Evolutionary conservation across 352 stramenopile species (phyloP).

Genomic region (Plasmopara halstedii): DNA sequence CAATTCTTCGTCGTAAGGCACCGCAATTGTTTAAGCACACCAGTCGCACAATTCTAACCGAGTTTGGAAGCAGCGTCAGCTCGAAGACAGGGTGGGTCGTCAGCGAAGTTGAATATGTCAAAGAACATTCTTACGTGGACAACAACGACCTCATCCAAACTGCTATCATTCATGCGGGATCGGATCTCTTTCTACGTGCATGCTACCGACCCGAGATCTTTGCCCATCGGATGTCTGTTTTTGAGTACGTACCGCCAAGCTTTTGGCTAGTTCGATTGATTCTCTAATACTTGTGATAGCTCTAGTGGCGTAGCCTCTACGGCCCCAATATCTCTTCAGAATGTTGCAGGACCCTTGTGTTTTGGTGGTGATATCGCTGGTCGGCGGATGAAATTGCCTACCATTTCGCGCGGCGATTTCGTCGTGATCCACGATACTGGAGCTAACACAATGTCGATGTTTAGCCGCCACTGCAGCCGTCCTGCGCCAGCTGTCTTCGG

Average conservation of each 20-base stretch:
- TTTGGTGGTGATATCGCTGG: slow-evolving; percentile 88
- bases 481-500: slow-evolving; percentile 74
- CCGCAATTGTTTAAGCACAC: slow-evolving; percentile 79
- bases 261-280: not conserved
- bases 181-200: slow-evolving; percentile 84
- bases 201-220: slow-evolving; percentile 82
- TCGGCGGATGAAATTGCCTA: slow-evolving; percentile 43
- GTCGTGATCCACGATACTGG: slow-evolving; percentile 84
- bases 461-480: slow-evolving; percentile 83
- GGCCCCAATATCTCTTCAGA: slow-evolving; percentile 38
- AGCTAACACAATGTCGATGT: slow-evolving; percentile 84
- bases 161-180: slow-evolving; percentile 85
- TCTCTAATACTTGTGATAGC: slow-evolving; percentile 19
- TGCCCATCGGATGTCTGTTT: slow-evolving; percentile 75
- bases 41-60: slow-evolving; percentile 80
- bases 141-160: slow-evolving; percentile 38
- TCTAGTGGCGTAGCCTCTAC: slow-evolving; percentile 36
- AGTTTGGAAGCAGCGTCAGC: slow-evolving; percentile 86
- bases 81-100: slow-evolving; percentile 83
- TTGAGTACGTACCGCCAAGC: slow-evolving; percentile 42
- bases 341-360: slow-evolving; percentile 88
- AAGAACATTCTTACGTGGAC: slow-evolving; percentile 44
- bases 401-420: slow-evolving; percentile 64
- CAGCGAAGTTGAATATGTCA: slow-evolving; percentile 88
- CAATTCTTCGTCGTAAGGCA: slow-evolving; percentile 50